phyloP scores from a whole-genome alignment of 345 rosid species.

The Microcos paniculata region DNA sequence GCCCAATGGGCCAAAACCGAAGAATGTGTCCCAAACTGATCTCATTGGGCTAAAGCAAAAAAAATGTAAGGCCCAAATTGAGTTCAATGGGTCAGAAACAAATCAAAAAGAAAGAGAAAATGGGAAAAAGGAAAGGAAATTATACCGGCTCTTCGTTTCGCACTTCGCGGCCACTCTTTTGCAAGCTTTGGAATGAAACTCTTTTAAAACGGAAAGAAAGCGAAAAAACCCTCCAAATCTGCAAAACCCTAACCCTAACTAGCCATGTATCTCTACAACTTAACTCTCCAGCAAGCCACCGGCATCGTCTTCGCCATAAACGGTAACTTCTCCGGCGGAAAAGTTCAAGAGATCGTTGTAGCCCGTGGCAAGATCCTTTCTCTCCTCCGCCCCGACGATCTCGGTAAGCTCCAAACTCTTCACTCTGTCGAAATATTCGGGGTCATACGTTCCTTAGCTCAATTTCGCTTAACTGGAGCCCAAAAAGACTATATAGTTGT shows the following conservation, averaged over 20 bases:
- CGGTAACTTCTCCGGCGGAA: constrained; percentile 94
- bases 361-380: constrained; percentile 96
- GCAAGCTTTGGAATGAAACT: neutral
- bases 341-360: constrained; percentile 82
- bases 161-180: neutral
- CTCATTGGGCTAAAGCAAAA: too few species aligned
- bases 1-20: too few species aligned
- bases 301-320: constrained; percentile 83
- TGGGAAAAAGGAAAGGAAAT: too few species aligned
- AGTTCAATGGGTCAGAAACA: neutral
- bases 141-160: neutral
- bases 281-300: constrained; percentile 90
- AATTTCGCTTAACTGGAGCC: constrained; percentile 88
- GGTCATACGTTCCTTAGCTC: constrained; percentile 82
- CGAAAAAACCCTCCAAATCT: constrained; percentile 13
- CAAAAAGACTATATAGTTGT: constrained; percentile 89
- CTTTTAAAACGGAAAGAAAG: neutral
- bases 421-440: constrained; percentile 94
- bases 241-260: constrained; percentile 9
- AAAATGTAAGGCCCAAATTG: neutral
- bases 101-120: too few species aligned
- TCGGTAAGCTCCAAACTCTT: constrained; percentile 84
- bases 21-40: too few species aligned
- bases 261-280: constrained; percentile 87
- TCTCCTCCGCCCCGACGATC: constrained; percentile 89